A percentile compares a stretch with the other conserved stretches of the same genome.
phyloP scores from a whole-genome alignment of 208 protist species.

The Balamuthia mandrillaris region DNA sequence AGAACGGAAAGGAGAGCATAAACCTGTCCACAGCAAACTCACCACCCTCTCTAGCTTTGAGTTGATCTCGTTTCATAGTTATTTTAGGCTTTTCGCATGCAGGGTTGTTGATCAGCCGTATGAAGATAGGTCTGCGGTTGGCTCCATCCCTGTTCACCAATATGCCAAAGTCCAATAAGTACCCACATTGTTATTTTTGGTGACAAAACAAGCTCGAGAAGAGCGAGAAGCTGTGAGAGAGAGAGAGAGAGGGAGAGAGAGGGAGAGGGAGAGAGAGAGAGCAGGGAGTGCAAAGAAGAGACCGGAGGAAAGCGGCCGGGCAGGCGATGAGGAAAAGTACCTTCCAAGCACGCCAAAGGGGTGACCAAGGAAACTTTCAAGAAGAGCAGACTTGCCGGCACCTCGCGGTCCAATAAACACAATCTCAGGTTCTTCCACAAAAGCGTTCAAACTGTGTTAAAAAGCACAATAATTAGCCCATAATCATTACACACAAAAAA shows the following conservation, averaged over 20 bases:
- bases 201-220: no score
- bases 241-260: no score
- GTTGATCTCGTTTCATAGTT: slow-evolving; percentile 49
- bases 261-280: no score
- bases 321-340: no score
- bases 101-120: slow-evolving; percentile 52
- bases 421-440: slow-evolving; percentile 45
- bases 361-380: slow-evolving; percentile 56
- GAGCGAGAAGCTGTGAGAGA: no score
- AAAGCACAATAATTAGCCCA: neutral
- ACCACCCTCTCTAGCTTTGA: neutral
- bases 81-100: slow-evolving; percentile 36
- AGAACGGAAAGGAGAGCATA: neutral
- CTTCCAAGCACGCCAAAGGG: no score
- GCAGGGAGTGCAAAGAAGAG: no score
- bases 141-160: no score
- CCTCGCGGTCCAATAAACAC: slow-evolving; percentile 51
- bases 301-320: no score
- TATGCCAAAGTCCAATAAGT: no score
- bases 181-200: no score
- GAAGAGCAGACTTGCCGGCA: slow-evolving; percentile 52
- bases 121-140: slow-evolving; percentile 40
- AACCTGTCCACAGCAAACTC: slow-evolving; percentile 13
- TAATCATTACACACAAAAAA: neutral
- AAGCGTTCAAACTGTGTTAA: slow-evolving; percentile 41